A percentile compares a stretch with the other conserved stretches of the same genome.
These are phyloP conservation scores for Myriosclerotinia duriaeana DNA, from an alignment of 2,329 filamentous ascomycete species.

Conservation along the genomic window DNA sequence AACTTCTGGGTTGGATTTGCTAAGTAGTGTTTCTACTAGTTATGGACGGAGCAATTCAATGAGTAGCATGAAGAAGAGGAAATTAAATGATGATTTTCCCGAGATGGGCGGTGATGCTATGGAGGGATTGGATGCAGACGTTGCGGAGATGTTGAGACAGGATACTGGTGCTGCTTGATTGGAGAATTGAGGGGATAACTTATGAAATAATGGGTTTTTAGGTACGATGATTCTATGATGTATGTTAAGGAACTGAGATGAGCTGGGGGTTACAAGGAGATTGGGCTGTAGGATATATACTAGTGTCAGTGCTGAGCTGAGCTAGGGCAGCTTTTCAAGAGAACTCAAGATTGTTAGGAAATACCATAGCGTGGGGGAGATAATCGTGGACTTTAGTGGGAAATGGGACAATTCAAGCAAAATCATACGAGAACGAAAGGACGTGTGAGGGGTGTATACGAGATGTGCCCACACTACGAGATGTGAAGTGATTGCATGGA, in stretches of 20 bases:
- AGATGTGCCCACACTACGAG: no score
- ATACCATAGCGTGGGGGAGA: conserved; percentile 1
- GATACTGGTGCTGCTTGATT: conserved; percentile 27
- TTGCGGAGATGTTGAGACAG: conserved; percentile 55
- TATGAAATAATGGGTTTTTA: not conserved
- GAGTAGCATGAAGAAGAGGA: conserved; percentile 48
- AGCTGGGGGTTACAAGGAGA: not conserved
- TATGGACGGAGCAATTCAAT: conserved; percentile 36
- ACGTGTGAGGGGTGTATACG: not conserved
- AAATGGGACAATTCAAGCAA: not conserved
- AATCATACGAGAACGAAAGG: not conserved
- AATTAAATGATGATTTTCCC: conserved; percentile 50
- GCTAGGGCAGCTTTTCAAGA: not conserved
- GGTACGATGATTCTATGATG: not conserved
- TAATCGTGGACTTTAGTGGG: not conserved
- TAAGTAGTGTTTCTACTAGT: conserved; percentile 43
- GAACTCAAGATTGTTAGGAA: conserved; percentile 4
- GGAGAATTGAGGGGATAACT: no score
- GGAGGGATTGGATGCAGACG: conserved; percentile 59
- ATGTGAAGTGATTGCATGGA: no score
- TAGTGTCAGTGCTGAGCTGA: not conserved
- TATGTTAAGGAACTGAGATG: not conserved
- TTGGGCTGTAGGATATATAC: conserved; percentile 12
- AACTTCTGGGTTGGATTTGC: conserved; percentile 42
- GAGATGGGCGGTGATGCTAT: conserved; percentile 51